Evolutionary conservation across 208 protist species (phyloP).

Genomic region (Acanthamoeba culbertsoni): DNA sequence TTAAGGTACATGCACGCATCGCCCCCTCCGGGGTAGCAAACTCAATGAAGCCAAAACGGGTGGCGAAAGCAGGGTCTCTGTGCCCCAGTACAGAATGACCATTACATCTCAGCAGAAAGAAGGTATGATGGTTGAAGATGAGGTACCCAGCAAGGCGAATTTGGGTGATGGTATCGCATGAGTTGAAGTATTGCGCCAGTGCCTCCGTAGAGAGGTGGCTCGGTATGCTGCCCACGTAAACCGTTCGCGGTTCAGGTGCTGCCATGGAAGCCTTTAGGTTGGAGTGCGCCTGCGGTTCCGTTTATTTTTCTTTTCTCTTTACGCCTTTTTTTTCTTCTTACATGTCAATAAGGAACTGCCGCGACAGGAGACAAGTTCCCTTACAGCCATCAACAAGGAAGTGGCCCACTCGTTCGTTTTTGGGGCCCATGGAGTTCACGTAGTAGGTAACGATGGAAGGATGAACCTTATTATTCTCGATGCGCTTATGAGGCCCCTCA

Average conservation of each 20-base stretch:
- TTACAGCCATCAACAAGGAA: neutral
- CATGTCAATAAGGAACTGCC: neutral
- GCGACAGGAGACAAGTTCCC: neutral
- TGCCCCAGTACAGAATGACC: too few relatives aligned
- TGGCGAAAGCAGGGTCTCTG: constrained; percentile 26
- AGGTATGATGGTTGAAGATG: neutral
- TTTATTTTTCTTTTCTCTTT: neutral
- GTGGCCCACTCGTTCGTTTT: neutral
- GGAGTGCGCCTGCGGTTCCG: neutral
- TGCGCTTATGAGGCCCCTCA: neutral
- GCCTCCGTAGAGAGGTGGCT: neutral
- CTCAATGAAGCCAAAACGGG: constrained; percentile 47
- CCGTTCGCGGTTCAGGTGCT: neutral
- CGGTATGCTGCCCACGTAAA: constrained; percentile 30
- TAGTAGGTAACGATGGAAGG: neutral
- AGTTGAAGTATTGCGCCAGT: neutral
- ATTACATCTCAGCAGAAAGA: neutral
- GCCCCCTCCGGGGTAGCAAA: neutral
- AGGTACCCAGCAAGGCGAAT: constrained; percentile 44
- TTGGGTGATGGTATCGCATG: neutral
- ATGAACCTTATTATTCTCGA: neutral
- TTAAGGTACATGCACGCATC: neutral
- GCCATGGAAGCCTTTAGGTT: too few relatives aligned
- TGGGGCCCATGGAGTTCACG: neutral
- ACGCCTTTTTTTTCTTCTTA: neutral